Conservation (phyloP, 176 grass and related monocot genomes). For the Alloteropsis semialata region DNA sequence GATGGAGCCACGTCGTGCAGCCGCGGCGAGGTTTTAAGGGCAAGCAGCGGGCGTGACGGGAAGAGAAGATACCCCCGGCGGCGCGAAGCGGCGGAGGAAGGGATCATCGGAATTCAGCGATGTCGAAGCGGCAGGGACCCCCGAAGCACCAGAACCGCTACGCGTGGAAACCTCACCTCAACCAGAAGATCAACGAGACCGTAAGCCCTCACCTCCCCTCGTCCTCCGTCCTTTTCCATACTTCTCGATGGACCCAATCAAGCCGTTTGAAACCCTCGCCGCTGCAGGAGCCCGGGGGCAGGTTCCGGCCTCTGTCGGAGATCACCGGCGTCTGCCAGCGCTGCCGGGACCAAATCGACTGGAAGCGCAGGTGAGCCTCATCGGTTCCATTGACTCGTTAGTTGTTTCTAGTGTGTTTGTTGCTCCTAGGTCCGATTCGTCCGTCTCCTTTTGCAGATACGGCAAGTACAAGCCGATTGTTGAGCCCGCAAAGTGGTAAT, state of each 20-base stretch:
- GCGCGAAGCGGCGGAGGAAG: constrained; percentile 12
- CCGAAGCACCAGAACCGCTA: constrained; percentile 94
- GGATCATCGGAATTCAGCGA: constrained; percentile 5
- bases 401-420: constrained; percentile 3
- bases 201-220: constrained; percentile 12
- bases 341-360: constrained; percentile 96
- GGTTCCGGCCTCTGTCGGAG: constrained; percentile 61
- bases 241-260: not conserved
- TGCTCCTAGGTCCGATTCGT: not conserved
- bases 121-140: constrained; percentile 75
- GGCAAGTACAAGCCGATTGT: constrained; percentile 84
- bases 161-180: constrained; percentile 86
- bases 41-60: too few relatives aligned
- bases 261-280: constrained; percentile 8
- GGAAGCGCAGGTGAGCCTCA: constrained; percentile 79
- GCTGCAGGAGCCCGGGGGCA: constrained; percentile 79
- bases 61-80: too few relatives aligned
- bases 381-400: not conserved
- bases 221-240: not conserved
- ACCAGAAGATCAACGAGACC: constrained; percentile 86
- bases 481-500: constrained; percentile 83
- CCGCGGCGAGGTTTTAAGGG: constrained; percentile 24
- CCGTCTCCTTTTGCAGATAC: constrained; percentile 55
- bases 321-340: constrained; percentile 93
- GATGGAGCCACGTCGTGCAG: not conserved